Conservation (phyloP, 108 stramenopile species). For the Pseudonitzschia multiseries region DNA sequence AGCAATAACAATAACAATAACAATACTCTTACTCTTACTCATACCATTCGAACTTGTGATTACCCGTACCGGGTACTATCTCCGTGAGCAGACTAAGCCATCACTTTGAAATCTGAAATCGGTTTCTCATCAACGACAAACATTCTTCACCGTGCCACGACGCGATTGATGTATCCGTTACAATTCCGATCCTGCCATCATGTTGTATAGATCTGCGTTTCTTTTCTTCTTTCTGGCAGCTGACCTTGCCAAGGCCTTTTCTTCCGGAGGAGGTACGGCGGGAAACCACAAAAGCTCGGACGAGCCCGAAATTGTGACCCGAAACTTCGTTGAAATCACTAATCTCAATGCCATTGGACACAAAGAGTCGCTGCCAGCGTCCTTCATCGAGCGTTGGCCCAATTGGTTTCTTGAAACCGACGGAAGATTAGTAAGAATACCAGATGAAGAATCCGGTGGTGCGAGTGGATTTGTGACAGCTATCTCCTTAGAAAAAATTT, state of each 20-base stretch:
- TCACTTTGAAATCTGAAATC: too few species aligned
- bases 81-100: too few species aligned
- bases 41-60: too few species aligned
- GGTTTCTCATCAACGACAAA: too few species aligned
- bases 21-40: too few species aligned
- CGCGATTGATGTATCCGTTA: too few species aligned
- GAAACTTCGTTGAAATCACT: conserved; percentile 10
- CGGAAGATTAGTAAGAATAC: conserved; percentile 11
- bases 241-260: not conserved
- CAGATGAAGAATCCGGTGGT: not conserved
- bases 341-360: not conserved
- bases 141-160: too few species aligned
- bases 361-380: conserved; percentile 4
- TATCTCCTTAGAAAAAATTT: conserved; percentile 28
- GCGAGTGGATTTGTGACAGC: conserved; percentile 36
- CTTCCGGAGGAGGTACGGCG: not conserved
- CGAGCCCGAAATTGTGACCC: not conserved
- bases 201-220: not conserved
- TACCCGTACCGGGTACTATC: too few species aligned
- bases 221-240: not conserved
- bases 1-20: too few species aligned
- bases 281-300: not conserved
- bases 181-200: not conserved
- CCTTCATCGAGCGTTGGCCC: conserved; percentile 23
- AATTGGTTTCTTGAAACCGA: conserved; percentile 30